Evolutionary conservation across 495 filamentous ascomycete species (phyloP), one percentile per base, ranked within the genome.

Genomic region (Penicillium tannophilum): DNA sequence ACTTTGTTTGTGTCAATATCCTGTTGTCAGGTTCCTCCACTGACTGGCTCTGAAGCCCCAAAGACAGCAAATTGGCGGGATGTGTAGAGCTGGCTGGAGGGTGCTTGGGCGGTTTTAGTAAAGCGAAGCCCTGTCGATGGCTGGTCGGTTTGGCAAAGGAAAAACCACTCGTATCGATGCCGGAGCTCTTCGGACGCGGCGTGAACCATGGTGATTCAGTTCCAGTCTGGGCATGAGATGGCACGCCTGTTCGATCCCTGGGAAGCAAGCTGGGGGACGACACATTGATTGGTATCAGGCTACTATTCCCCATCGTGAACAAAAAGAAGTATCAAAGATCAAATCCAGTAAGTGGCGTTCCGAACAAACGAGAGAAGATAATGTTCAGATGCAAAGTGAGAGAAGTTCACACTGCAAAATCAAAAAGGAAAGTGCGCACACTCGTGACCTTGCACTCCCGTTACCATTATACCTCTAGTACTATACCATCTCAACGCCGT

Each of bases 101-200:
- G 6, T 52, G 49, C 36, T 58, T 69, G 26, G 55, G 20, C 5
- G 60, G 39, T 3, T 48, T 28, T 31, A 60, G 64, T 17, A 74
- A 63, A 0, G 67, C 64, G 30, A 72, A 72, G 1, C 47, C 49
- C 23, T 68, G 71, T 17, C 52, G 63, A 50, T 62, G 56, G 17
- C 54, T 64, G n/a, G 55, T 53, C 17, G 73, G 73, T 47, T 66
- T 76, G 23, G 66, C 55, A 52, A 76, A 78, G 4, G 64, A 73
- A 47, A 78, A 78, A 2, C 56, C 60, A 14, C 63, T n/a, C n/a
- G 65, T 36, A 52, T 78, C 72, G n/a, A 73, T 63, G 0, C 59
- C 65, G 12, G 67, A 70, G 24, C 63, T 73, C 17, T 61, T 49
- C 6, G 68, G 73, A 8, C 71, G 73, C 47, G 74, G 60, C 59